These are phyloP conservation scores for Hippophae rhamnoides DNA, from an alignment of 306 rosid genomes.

Conservation along the genomic window DNA sequence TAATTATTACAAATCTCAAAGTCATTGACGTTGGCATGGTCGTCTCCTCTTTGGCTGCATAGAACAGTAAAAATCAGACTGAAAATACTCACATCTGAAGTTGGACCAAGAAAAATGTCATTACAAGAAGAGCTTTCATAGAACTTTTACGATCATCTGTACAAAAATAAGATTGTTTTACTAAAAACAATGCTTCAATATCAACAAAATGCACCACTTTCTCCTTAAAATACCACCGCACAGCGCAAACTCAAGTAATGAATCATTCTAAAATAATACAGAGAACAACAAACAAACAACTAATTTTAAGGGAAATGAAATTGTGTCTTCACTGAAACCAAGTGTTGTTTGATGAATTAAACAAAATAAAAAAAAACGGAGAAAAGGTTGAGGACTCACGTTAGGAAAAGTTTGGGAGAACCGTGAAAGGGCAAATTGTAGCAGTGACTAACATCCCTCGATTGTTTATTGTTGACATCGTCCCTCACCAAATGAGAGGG, in stretches of 20 bases:
- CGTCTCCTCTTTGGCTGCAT: constrained; percentile 69
- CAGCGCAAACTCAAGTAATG: no score
- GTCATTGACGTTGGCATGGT: constrained; percentile 52
- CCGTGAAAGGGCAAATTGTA: constrained; percentile 55
- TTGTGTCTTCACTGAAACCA: no score
- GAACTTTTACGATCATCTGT: not conserved
- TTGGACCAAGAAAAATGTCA: not conserved
- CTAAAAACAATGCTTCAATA: no score
- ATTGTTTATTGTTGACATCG: not conserved
- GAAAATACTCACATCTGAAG: not conserved
- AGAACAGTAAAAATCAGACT: constrained; percentile 5
- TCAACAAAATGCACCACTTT: no score
- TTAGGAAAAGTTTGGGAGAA: constrained; percentile 47
- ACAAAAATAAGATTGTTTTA: no score
- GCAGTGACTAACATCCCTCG: constrained; percentile 52
- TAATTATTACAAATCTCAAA: constrained; percentile 67
- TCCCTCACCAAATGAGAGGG: constrained; percentile 32
- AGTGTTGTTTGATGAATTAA: no score
- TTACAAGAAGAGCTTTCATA: not conserved
- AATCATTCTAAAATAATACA: no score
- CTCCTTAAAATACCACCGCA: no score
- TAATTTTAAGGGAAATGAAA: no score
- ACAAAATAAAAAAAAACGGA: not conserved
- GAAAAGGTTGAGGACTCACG: constrained; percentile 26
- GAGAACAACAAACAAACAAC: not conserved